A percentile compares a stretch with the other conserved stretches of the same genome.
Conservation (phyloP, 2,329 filamentous ascomycete species). For the Hypoxylon sp. region DNA sequence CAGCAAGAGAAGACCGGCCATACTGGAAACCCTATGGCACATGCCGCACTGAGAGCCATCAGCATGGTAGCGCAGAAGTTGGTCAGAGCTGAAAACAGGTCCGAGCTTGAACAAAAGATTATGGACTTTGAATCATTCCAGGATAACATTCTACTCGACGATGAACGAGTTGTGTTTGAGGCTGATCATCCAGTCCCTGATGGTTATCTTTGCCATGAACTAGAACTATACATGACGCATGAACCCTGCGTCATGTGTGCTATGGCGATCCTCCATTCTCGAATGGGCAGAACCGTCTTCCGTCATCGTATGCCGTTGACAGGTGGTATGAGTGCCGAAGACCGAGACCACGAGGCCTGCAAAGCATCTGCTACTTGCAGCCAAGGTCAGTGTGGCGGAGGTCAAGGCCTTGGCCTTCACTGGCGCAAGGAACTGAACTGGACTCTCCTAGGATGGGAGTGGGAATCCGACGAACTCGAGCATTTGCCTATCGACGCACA, state of each 20-base stretch:
- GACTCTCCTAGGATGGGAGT: slow-evolving; percentile 87
- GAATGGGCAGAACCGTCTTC: slow-evolving; percentile 89
- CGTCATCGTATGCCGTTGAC: slow-evolving; percentile 82
- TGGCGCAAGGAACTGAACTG: slow-evolving; percentile 86
- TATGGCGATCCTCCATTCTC: slow-evolving; percentile 95
- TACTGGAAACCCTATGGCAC: slow-evolving; percentile 80
- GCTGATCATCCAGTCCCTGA: slow-evolving; percentile 76
- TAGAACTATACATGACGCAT: slow-evolving; percentile 94
- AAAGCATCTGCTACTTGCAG: slow-evolving; percentile 47
- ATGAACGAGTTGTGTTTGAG: slow-evolving; percentile 73
- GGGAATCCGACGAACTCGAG: slow-evolving; percentile 64
- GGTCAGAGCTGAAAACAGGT: slow-evolving; percentile 67
- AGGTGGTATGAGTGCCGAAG: slow-evolving; percentile 86
- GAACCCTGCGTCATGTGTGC: slow-evolving; percentile 97
- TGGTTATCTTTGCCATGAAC: slow-evolving; percentile 92
- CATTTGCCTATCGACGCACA: slow-evolving; percentile 60
- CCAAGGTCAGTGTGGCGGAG: slow-evolving; percentile 59
- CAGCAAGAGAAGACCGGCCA: slow-evolving; percentile 62
- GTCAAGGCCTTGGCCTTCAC: slow-evolving; percentile 75
- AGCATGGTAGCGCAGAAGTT: slow-evolving; percentile 83
- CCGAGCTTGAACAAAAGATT: slow-evolving; percentile 54
- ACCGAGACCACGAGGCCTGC: slow-evolving; percentile 64
- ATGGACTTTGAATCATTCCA: slow-evolving; percentile 74
- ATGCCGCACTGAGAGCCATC: slow-evolving; percentile 82
- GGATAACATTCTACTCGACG: slow-evolving; percentile 75